Evolutionary conservation across 352 stramenopile species (phyloP).

Genomic region (Peronospora belbahrii): DNA sequence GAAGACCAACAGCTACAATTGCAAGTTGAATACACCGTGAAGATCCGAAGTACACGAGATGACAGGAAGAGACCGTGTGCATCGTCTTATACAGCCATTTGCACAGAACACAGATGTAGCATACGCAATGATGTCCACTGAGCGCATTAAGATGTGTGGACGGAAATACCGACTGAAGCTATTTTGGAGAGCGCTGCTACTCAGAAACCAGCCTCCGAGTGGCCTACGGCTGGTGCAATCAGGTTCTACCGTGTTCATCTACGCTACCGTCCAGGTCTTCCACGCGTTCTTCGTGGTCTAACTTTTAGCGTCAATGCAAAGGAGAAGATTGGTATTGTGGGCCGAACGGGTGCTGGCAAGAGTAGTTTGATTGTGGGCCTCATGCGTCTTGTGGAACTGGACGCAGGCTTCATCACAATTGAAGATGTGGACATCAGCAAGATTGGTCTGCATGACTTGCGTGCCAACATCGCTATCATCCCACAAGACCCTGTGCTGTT

Average conservation of each 20-base stretch:
- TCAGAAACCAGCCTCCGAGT: constrained; percentile 14
- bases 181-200: constrained; percentile 3
- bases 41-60: constrained; percentile 37
- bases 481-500: constrained; percentile 89
- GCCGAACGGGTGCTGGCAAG: constrained; percentile 37
- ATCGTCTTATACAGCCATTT: constrained; percentile 15
- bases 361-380: constrained; percentile 35
- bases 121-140: constrained; percentile 14
- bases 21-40: too few relatives aligned
- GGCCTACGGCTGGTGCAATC: constrained; percentile 33
- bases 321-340: too few relatives aligned
- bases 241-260: constrained; percentile 35
- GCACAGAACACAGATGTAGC: too few relatives aligned
- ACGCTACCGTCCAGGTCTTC: constrained; percentile 38
- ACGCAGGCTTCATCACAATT: too few relatives aligned
- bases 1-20: too few relatives aligned
- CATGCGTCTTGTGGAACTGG: constrained; percentile 32
- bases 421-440: constrained; percentile 74
- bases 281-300: constrained; percentile 30
- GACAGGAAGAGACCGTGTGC: constrained; percentile 9
- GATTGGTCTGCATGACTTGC: constrained; percentile 28
- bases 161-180: constrained; percentile 12
- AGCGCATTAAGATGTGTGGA: constrained; percentile 13
- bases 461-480: constrained; percentile 46
- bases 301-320: constrained; percentile 47